Evolutionary conservation across 805 yeast genomes (phyloP).

Genomic region (Ogataea philodendri): DNA sequence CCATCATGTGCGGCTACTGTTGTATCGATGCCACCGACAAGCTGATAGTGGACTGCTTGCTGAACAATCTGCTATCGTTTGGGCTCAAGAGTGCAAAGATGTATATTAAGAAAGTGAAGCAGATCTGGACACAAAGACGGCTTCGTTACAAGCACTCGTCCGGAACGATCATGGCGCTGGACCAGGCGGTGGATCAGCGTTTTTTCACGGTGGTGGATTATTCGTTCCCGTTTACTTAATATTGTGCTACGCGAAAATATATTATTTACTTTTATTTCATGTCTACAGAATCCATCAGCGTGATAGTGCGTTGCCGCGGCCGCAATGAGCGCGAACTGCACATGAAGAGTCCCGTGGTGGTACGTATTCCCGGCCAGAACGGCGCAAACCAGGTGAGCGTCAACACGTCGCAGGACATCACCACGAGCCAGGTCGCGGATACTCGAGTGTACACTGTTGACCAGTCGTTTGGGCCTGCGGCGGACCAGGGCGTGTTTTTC

Average conservation of each 20-base stretch:
- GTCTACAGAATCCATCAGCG: slow-evolving; percentile 41
- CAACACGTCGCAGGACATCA: slow-evolving; percentile 27
- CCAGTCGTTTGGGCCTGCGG: slow-evolving; percentile 52
- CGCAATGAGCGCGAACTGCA: slow-evolving; percentile 44
- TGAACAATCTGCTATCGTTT: slow-evolving; percentile 21
- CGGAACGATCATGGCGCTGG: slow-evolving; percentile 12
- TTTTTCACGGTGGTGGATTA: slow-evolving; percentile 17
- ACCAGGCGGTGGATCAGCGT: slow-evolving; percentile 11
- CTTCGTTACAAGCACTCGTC: slow-evolving; percentile 14
- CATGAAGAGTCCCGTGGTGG: slow-evolving; percentile 46
- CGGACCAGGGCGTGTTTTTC: slow-evolving; percentile 47
- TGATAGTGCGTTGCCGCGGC: slow-evolving; percentile 54
- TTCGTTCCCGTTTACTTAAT: slow-evolving; percentile 20
- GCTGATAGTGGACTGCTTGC: slow-evolving; percentile 27
- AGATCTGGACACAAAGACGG: slow-evolving; percentile 30
- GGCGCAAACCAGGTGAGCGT: slow-evolving; percentile 27
- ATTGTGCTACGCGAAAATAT: slow-evolving; percentile 1
- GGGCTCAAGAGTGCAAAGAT: slow-evolving; percentile 31
- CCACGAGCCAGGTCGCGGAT: slow-evolving; percentile 26
- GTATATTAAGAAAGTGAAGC: slow-evolving; percentile 24
- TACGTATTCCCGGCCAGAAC: slow-evolving; percentile 42
- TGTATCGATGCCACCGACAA: slow-evolving; percentile 27
- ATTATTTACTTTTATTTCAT: slow-evolving; percentile 2
- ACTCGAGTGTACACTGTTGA: slow-evolving; percentile 48
- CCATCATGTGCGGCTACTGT: slow-evolving; percentile 28